These are phyloP conservation scores for Dothideomycetes sp. DNA, from an alignment of 2,329 filamentous ascomycete species.

Conservation along the genomic window DNA sequence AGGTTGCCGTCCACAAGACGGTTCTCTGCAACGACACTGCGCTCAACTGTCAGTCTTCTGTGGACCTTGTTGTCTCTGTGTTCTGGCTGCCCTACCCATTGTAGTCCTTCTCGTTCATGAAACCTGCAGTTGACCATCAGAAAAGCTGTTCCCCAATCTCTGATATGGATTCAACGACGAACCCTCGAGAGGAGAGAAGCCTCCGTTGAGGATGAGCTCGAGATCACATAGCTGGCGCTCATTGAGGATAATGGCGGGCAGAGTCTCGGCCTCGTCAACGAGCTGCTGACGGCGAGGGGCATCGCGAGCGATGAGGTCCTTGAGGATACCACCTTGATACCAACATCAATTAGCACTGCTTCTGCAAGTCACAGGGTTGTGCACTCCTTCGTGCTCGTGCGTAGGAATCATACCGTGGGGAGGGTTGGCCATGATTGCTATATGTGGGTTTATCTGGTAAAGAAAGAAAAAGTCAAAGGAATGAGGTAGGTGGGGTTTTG, in stretches of 20 bases:
- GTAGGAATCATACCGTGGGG: conserved; percentile 36
- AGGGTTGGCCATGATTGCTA: conserved; percentile 38
- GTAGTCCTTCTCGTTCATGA: conserved; percentile 97
- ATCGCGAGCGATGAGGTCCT: conserved; percentile 95
- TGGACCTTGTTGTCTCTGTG: background rate
- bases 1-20: conserved; percentile 81
- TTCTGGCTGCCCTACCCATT: conserved; percentile 56
- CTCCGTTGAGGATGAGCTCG: conserved; percentile 92
- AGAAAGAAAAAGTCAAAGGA: conserved; percentile 9
- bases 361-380: conserved; percentile 4
- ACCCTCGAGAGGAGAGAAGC: conserved; percentile 97
- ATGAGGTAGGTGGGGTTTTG: background rate
- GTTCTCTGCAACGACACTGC: conserved; percentile 77
- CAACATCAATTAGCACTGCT: conserved; percentile 18
- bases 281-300: conserved; percentile 72
- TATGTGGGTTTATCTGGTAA: background rate
- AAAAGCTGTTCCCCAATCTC: too few relatives aligned
- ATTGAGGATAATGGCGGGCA: conserved; percentile 74
- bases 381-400: conserved; percentile 9
- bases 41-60: conserved; percentile 25
- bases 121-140: conserved; percentile 50
- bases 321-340: conserved; percentile 79
- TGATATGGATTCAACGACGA: conserved; percentile 33
- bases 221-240: conserved; percentile 97
- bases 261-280: conserved; percentile 69